phyloP scores from a whole-genome alignment of 305 asterid genomes.

The Plantago coronopus region DNA sequence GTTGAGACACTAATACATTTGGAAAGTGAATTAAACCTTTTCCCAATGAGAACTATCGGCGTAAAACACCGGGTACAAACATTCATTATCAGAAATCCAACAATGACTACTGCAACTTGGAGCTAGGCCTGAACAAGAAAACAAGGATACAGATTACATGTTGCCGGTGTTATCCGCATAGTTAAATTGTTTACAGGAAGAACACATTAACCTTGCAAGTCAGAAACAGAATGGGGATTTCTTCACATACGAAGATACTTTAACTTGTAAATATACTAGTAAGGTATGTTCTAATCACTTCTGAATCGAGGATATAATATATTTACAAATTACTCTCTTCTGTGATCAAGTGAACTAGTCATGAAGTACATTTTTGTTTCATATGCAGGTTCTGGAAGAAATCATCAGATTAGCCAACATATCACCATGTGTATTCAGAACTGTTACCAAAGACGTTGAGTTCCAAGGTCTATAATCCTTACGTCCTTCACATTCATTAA shows the following conservation, averaged over 20 bases:
- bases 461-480: neutral
- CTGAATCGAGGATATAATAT: no score
- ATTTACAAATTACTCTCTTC: no score
- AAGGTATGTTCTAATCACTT: constrained; percentile 29
- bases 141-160: no score
- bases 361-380: no score
- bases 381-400: constrained; percentile 46
- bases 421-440: constrained; percentile 32
- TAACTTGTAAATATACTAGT: constrained; percentile 33
- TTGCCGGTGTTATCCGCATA: no score
- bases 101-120: no score
- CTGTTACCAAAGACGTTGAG: constrained; percentile 40
- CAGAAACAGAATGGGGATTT: constrained; percentile 31
- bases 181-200: constrained; percentile 25
- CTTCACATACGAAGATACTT: constrained; percentile 42
- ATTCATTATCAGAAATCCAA: constrained; percentile 30
- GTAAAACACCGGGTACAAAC: constrained; percentile 21
- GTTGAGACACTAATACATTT: constrained; percentile 32
- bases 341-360: no score
- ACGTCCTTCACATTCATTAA: no score
- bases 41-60: constrained; percentile 22
- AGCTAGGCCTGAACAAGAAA: no score
- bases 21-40: constrained; percentile 21
- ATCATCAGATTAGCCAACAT: constrained; percentile 42
- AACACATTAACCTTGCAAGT: constrained; percentile 29